phyloP scores from a whole-genome alignment of 768 basidiomycete genomes.

The Sporobolomyces phaffii region DNA sequence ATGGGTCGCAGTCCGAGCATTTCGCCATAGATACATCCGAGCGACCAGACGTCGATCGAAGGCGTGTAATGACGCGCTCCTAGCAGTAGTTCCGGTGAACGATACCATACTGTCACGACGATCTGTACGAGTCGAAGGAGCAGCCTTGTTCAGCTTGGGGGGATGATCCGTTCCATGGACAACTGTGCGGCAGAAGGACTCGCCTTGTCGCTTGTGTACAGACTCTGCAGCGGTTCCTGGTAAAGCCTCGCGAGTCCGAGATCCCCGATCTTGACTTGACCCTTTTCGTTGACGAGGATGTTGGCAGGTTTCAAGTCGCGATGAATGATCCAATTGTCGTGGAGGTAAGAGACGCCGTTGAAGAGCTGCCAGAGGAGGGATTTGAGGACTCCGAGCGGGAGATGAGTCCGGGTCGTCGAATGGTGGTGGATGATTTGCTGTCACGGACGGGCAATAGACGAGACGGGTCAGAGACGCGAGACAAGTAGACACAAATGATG shows the following conservation, averaged over 20 bases:
- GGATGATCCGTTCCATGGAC: conserved; percentile 44
- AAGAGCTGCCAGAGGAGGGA: conserved; percentile 89
- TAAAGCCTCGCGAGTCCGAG: conserved; percentile 86
- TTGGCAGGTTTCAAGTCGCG: conserved; percentile 98
- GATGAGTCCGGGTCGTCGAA: conserved; percentile 73
- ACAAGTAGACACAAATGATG: neutral
- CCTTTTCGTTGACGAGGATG: conserved; percentile 82
- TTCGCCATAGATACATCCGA: conserved; percentile 96
- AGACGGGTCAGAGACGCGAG: neutral
- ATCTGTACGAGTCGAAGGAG: conserved; percentile 45
- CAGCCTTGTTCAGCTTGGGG: neutral
- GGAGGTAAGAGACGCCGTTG: conserved; percentile 89
- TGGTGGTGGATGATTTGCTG: conserved; percentile 99
- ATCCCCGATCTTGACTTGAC: conserved; percentile 97
- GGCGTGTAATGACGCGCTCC: conserved; percentile 98
- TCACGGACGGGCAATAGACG: neutral
- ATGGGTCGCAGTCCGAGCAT: conserved; percentile 87
- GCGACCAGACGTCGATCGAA: conserved; percentile 90
- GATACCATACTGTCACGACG: conserved; percentile 99
- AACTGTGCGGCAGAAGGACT: neutral
- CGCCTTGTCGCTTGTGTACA: conserved; percentile 87
- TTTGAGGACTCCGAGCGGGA: conserved; percentile 75
- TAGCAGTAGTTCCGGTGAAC: conserved; percentile 89
- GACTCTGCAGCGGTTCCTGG: conserved; percentile 80
- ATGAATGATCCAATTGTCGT: conserved; percentile 88